Evolutionary conservation across 352 stramenopile genomes (phyloP), one percentile per base, ranked within the genome.

Genomic region (Phytopythium vexans): DNA sequence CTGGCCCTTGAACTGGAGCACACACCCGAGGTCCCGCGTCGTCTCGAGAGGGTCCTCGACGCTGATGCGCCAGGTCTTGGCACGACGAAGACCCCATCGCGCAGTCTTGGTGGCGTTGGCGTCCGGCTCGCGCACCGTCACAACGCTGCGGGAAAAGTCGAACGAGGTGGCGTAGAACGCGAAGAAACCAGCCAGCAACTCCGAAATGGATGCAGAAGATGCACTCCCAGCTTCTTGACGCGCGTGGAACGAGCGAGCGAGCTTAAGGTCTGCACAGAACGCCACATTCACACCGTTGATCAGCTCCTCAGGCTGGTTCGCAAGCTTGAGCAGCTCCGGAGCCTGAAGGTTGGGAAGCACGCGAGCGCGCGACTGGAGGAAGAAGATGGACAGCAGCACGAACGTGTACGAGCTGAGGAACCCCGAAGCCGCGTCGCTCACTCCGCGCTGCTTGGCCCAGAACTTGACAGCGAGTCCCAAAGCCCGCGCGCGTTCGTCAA

Each of bases 341-440:
- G 88, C 48, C 61, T 99, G 97, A 11, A 99, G 65, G 65, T 98
- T 98, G 1, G 97, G 97, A 5, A 99, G 72, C 15, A 99, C 65
- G 1, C 85, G 84, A 8, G 68, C 54, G 14, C 47, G 38, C n/a
- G 34, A 52, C n/a, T 65, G 52, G 57, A 98, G 95, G 27, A 99
- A 74, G 70, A 98, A 99, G 34, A 99, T 85, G 10, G 98, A 78
- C 59, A 99, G 86, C 31, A 99, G 58, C 52, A 99, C 92, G 75
- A 98, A 99, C 4, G 95, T 97, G 72, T 99, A 99, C 21, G 91
- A 98, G 64, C 87, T 98, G 40, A 99, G 74, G 21, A 93, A 99
- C 27, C 97, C 96, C 42, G 88, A 72, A 3, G 89, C 92, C 31
- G 97, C 96, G 58, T 98, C 96, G 73, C 98, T 99, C 46, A 99